Evolutionary conservation across 495 filamentous ascomycete genomes (phyloP).

Genomic region (Margaritispora aquatica): DNA sequence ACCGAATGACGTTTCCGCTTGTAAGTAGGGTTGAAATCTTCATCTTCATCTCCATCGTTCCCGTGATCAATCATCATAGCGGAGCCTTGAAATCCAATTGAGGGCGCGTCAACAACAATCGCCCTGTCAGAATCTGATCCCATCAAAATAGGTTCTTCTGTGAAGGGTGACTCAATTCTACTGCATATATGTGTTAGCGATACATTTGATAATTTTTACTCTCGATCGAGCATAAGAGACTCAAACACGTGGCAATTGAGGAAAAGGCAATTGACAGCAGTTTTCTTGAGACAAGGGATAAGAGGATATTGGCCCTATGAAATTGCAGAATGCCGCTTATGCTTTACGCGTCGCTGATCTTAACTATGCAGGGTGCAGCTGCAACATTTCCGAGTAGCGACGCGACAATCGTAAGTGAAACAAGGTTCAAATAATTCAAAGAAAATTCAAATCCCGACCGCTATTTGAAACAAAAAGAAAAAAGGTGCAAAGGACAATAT

Average conservation of each 20-base stretch:
- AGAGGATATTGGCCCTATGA: not conserved
- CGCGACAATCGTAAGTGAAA: conserved; percentile 1
- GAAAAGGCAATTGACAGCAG: not conserved
- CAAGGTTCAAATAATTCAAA: not conserved
- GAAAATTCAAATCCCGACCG: not conserved
- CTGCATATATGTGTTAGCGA: conserved; percentile 2
- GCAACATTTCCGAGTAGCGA: conserved; percentile 13
- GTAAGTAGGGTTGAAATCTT: conserved; percentile 26
- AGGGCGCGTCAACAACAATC: conserved; percentile 18
- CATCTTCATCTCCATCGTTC: conserved; percentile 21
- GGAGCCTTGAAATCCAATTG: conserved; percentile 8
- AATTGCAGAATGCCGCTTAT: conserved; percentile 2
- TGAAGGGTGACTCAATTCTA: conserved; percentile 14
- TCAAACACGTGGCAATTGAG: conserved; percentile 18
- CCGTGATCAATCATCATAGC: conserved; percentile 9
- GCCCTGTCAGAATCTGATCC: conserved; percentile 13
- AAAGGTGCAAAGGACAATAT: no score
- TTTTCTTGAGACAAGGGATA: not conserved
- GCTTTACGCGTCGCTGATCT: conserved; percentile 9
- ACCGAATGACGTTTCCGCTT: conserved; percentile 45
- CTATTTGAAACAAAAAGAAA: no score
- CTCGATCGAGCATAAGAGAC: conserved; percentile 4
- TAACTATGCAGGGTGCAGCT: conserved; percentile 17
- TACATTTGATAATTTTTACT: no score
- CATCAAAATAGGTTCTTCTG: conserved; percentile 6